A percentile compares a stretch with the other conserved stretches of the same genome.
Evolutionary conservation across 169 alveolate species (phyloP).

Genomic region (Plasmodium chabaudi): DNA sequence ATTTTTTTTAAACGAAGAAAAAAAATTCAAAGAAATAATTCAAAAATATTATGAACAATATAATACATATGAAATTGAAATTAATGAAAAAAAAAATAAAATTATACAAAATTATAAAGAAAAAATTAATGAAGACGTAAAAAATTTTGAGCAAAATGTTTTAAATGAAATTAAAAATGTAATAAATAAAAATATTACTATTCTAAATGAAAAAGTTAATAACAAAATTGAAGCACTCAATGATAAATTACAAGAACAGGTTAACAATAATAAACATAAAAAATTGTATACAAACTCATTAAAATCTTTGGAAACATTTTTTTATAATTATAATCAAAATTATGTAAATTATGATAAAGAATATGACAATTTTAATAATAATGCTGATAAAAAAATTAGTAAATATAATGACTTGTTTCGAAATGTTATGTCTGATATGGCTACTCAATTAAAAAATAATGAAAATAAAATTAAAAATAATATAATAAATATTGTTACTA

Average conservation of each 20-base stretch:
- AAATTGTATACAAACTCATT: constrained; percentile 10
- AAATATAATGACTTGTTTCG: constrained; percentile 4
- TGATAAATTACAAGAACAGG: constrained; percentile 5
- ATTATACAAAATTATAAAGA: constrained; percentile 9
- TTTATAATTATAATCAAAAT: neutral
- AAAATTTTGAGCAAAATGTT: constrained; percentile 13
- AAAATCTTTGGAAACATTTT: neutral
- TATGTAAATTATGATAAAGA: neutral
- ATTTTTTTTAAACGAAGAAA: neutral
- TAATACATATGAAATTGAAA: neutral
- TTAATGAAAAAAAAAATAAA: neutral
- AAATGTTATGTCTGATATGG: constrained; percentile 9
- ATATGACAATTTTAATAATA: constrained; percentile 1
- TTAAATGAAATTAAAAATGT: constrained; percentile 24
- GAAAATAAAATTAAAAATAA: constrained; percentile 7
- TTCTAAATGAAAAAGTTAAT: constrained; percentile 5
- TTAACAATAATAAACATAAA: constrained; percentile 4
- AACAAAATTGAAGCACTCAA: constrained; percentile 10
- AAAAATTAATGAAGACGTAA: constrained; percentile 18
- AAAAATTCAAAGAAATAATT: neutral
- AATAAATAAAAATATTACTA: constrained; percentile 8
- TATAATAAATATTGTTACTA: constrained; percentile 2
- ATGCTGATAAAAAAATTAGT: neutral
- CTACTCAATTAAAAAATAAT: neutral
- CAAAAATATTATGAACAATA: constrained; percentile 18